Evolutionary conservation across 805 yeast genomes (phyloP).

Genomic region (Clavispora phyllophila): DNA sequence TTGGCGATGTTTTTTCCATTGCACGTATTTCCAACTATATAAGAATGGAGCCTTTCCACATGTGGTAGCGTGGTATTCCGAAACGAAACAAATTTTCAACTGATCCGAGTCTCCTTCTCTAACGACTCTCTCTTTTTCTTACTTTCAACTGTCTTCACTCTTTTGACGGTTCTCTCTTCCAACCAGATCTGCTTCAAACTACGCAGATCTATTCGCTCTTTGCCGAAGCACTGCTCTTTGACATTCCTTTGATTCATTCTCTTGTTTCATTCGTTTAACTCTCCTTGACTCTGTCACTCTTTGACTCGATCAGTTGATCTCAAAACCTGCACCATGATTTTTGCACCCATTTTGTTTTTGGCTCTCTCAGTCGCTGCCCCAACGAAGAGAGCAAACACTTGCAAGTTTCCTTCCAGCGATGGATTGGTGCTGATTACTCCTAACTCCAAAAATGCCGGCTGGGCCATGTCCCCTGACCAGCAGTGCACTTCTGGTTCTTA

Average conservation of each 20-base stretch:
- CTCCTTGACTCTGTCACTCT: not conserved
- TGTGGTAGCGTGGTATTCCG: not conserved
- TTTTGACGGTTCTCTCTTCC: not conserved
- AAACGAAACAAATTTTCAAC: not conserved
- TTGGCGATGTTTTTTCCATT: not conserved
- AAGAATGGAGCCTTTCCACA: not conserved
- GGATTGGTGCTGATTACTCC: conserved; percentile 70
- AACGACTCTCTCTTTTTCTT: not conserved
- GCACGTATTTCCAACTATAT: not conserved
- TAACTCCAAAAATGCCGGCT: conserved; percentile 61
- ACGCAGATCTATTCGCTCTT: not conserved
- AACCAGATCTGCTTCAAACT: not conserved
- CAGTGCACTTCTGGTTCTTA: conserved; percentile 68
- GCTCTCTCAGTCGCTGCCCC: conserved; percentile 23
- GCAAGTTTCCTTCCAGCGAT: conserved; percentile 62
- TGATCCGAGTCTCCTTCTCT: not conserved
- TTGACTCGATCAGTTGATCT: not conserved
- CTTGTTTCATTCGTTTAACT: not conserved
- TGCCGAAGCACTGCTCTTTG: not conserved
- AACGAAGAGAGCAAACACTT: conserved; percentile 36
- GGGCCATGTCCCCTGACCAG: conserved; percentile 82
- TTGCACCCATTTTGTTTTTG: conserved; percentile 17
- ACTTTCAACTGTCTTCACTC: not conserved
- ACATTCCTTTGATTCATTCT: not conserved
- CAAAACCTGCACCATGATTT: conserved; percentile 4